Evolutionary conservation across 2,329 filamentous ascomycete genomes (phyloP), one percentile per base, ranked within the genome.

Genomic region (Penicillium verrucosum): DNA sequence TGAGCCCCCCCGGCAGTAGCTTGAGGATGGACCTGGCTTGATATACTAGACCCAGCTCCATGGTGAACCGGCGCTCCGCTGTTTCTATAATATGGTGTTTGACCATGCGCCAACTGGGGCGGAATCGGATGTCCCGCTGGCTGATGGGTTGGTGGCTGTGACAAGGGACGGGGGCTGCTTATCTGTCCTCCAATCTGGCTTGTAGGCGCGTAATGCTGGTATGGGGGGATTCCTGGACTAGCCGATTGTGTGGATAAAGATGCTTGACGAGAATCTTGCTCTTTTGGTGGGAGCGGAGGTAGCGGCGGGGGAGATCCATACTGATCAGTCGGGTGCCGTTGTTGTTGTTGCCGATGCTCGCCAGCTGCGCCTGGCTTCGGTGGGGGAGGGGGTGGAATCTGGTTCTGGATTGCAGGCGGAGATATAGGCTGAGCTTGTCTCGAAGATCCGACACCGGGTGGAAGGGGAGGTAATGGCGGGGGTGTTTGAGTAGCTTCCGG

Each of bases 391-490:
- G 73, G 73, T 14, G 72, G 72, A 40, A 51, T 55, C 42, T 66
- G 67, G 23, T 36, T 56, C 36, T 66, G 67, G 21, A 32, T 54
- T 30, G 59, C 7, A 29, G 60, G 42, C 16, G 63, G 59, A 23
- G 63, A 51, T 23, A 59, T 48, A 29, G 59, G 42, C 68, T 78
- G 52, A n/a, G 77, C 51, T 34, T 48, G 74, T 29, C 29, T 44
- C 14, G 60, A 55, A 64, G 71, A 71, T 44, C 79, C 76, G 57
- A 88, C 77, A 65, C 88, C 86, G 27, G 85, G 84, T 9, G 89
- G 89, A 18, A 89, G 78, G 52, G 89, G 89, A 57, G 89, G 89
- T n/a, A 89, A 74, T 12, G 87, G 86, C 32, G 89, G 88, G 47
- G 86, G 85, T 56, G 79, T 77, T 29, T 70, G 66, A n/a, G 61